Conservation (phyloP, 1,284 basidiomycete species). For the Microstroma glucosiphilum region DNA sequence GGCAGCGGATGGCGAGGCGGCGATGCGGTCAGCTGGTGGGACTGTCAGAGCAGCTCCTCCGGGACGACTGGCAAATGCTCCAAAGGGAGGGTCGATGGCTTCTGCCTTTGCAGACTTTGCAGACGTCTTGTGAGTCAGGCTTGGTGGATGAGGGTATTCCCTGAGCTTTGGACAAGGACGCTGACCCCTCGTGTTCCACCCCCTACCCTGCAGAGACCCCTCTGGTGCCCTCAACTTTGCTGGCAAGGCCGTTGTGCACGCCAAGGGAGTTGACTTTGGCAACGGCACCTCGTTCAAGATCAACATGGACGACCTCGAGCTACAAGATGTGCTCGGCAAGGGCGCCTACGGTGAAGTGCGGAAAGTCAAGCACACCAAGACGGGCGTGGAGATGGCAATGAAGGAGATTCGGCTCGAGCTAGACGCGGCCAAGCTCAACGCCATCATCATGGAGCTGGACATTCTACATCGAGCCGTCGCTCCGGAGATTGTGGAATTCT, state of each 20-base stretch:
- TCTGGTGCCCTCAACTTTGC: conserved; percentile 87
- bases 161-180: background rate
- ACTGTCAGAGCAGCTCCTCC: conserved; percentile 53
- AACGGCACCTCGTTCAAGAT: conserved; percentile 88
- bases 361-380: conserved; percentile 87
- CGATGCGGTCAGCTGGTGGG: conserved; percentile 10
- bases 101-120: conserved; percentile 88
- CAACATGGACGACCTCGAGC: conserved; percentile 88
- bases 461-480: conserved; percentile 87
- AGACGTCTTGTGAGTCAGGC: conserved; percentile 77
- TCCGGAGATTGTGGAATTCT: conserved; percentile 93
- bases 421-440: conserved; percentile 86
- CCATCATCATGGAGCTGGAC: conserved; percentile 97
- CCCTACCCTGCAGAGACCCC: conserved; percentile 59
- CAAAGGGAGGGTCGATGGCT: conserved; percentile 53
- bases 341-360: conserved; percentile 98
- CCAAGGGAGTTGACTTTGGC: conserved; percentile 87
- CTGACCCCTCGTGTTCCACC: too few species aligned
- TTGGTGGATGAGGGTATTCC: too few species aligned
- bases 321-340: conserved; percentile 79
- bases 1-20: conserved; percentile 6
- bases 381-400: conserved; percentile 96
- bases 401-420: conserved; percentile 99
- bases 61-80: conserved; percentile 52
- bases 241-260: conserved; percentile 86